phyloP scores from a whole-genome alignment of 2,329 filamentous ascomycete species.

The Diaporthe sp. region DNA sequence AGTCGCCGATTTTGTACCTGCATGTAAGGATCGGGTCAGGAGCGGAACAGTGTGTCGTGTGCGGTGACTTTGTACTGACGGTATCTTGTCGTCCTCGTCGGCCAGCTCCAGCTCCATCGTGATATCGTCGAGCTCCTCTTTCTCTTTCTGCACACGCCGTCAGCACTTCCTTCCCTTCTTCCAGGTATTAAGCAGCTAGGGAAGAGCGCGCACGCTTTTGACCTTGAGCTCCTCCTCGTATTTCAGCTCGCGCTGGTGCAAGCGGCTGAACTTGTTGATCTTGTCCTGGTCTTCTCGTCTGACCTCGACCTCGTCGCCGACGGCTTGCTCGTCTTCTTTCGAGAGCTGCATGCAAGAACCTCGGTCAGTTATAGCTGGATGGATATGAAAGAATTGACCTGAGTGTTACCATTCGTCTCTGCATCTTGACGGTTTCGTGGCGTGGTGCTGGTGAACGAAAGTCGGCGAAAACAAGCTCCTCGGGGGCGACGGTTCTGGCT shows the following conservation, averaged over 20 bases:
- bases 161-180: conserved; percentile 32
- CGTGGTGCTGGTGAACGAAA: background rate
- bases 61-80: conserved; percentile 68
- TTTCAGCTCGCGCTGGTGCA: conserved; percentile 87
- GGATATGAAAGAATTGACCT: accelerated
- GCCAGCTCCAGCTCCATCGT: conserved; percentile 92
- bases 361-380: conserved; percentile 38
- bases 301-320: conserved; percentile 89
- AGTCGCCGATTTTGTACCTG: conserved; percentile 97
- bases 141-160: conserved; percentile 82
- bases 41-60: background rate
- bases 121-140: conserved; percentile 96
- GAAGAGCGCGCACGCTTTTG: conserved; percentile 76
- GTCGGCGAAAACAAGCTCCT: background rate
- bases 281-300: conserved; percentile 98
- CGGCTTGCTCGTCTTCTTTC: conserved; percentile 89
- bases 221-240: conserved; percentile 84
- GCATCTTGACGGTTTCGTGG: conserved; percentile 54
- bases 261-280: conserved; percentile 96
- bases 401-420: conserved; percentile 71
- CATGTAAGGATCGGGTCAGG: background rate
- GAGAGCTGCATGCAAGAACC: conserved; percentile 75
- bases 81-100: conserved; percentile 93
- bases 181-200: too few relatives aligned
- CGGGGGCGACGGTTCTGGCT: background rate